A percentile compares a stretch with the other conserved stretches of the same genome.
Conservation (phyloP, 371 early-diverging fungal genomes). For the Modicella reniformis region DNA sequence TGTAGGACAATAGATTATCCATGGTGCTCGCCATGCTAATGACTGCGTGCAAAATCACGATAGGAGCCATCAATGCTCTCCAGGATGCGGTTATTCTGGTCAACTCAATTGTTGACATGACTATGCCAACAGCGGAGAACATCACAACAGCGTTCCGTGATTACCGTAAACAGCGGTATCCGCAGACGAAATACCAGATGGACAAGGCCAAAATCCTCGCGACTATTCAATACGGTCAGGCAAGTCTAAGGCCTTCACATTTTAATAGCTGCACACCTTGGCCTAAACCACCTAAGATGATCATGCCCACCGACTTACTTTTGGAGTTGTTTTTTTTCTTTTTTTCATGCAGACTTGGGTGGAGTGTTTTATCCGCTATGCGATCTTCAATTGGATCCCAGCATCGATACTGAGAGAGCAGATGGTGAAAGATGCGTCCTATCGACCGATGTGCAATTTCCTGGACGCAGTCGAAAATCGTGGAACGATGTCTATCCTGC, state of each 20-base stretch:
- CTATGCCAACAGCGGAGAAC: background rate
- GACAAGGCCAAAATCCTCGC: background rate
- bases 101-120: slow-evolving; percentile 27
- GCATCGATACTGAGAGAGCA: slow-evolving; percentile 2
- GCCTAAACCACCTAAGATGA: too few species aligned
- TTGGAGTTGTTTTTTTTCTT: background rate
- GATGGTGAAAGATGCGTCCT: slow-evolving; percentile 9
- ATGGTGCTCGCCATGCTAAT: background rate
- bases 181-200: background rate
- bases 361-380: slow-evolving; percentile 15
- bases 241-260: background rate
- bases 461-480: slow-evolving; percentile 15
- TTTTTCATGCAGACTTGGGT: slow-evolving; percentile 2
- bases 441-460: slow-evolving; percentile 21
- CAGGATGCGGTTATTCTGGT: slow-evolving; percentile 31
- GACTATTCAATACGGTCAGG: background rate
- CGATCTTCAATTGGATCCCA: slow-evolving; percentile 19
- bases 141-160: slow-evolving; percentile 15
- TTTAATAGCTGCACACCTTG: too few species aligned
- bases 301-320: too few species aligned
- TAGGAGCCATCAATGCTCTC: slow-evolving; percentile 37
- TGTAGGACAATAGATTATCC: background rate
- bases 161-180: slow-evolving; percentile 14
- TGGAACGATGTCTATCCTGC: slow-evolving; percentile 16
- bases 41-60: background rate